A percentile compares a stretch with the other conserved stretches of the same genome.
These are phyloP conservation scores for Tagetes patula DNA, from an alignment of 129 eudicot species.

Conservation along the genomic window DNA sequence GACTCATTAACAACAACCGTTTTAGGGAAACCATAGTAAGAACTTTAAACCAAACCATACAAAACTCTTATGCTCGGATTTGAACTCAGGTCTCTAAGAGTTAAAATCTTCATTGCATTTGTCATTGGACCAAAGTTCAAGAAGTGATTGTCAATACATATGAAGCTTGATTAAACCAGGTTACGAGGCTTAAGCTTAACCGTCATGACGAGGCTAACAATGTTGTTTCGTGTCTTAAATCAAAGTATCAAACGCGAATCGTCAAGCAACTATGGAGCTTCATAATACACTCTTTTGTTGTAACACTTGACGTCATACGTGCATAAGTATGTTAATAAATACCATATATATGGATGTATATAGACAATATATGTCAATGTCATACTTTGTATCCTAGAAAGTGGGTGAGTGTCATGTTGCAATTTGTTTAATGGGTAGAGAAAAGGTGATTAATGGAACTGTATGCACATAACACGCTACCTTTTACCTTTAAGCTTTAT, in stretches of 20 bases:
- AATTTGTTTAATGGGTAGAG: background rate
- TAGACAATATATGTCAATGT: background rate
- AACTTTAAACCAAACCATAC: too few relatives aligned
- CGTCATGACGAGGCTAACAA: background rate
- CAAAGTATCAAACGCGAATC: background rate
- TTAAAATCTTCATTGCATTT: too few relatives aligned
- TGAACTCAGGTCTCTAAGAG: too few relatives aligned
- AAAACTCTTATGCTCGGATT: too few relatives aligned
- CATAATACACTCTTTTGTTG: background rate
- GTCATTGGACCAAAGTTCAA: too few relatives aligned
- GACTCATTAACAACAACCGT: too few relatives aligned
- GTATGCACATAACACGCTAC: background rate
- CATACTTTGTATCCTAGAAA: background rate
- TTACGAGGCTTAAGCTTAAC: background rate
- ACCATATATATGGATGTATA: background rate
- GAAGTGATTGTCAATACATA: too few relatives aligned
- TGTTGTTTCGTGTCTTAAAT: background rate
- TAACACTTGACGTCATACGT: background rate
- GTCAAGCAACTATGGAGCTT: background rate
- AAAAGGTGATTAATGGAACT: slow-evolving; percentile 10
- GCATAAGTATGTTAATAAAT: background rate
- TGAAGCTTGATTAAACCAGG: too few relatives aligned
- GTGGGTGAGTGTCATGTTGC: slow-evolving; percentile 24
- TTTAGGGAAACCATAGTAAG: too few relatives aligned
- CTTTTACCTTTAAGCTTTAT: slow-evolving; percentile 26